Percentiles rank a stretch among this genome's conserved stretches.
phyloP scores from a whole-genome alignment of 495 filamentous ascomycete genomes.

The Hyaloscypha variabilis region DNA sequence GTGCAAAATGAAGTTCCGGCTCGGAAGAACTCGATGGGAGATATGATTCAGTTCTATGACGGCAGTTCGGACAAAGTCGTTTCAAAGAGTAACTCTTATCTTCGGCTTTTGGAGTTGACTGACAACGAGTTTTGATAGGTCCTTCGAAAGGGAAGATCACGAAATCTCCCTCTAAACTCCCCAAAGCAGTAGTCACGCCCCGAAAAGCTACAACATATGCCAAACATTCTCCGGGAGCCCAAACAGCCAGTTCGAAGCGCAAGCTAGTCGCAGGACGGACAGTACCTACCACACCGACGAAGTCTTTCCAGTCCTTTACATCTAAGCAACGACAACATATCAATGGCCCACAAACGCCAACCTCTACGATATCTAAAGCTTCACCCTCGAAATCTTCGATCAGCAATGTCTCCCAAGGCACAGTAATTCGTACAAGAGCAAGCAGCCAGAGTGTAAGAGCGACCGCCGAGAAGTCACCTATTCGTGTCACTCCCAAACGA shows the following conservation, averaged over 20 bases:
- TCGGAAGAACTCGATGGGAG: slow-evolving; percentile 7
- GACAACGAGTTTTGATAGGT: not conserved
- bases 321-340: not conserved
- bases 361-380: not conserved
- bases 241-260: not conserved
- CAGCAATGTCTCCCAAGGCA: not conserved
- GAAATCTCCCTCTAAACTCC: not conserved
- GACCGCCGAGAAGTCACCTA: not conserved
- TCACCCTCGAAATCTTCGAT: slow-evolving; percentile 2
- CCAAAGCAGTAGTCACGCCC: not conserved
- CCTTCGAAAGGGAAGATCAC: not conserved
- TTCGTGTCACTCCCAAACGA: not conserved
- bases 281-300: not conserved
- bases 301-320: not conserved
- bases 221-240: not conserved
- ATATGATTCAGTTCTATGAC: slow-evolving; percentile 26
- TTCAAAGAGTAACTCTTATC: not conserved
- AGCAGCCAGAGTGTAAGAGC: not conserved
- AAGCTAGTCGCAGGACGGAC: not conserved
- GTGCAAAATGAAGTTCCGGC: not conserved
- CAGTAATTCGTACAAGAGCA: not conserved
- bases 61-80: slow-evolving; percentile 18
- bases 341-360: not conserved
- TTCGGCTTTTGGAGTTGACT: not conserved
- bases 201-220: not conserved